Evolutionary conservation across 2,329 filamentous ascomycete genomes (phyloP).

Genomic region (Pestalotiopsis sp.): DNA sequence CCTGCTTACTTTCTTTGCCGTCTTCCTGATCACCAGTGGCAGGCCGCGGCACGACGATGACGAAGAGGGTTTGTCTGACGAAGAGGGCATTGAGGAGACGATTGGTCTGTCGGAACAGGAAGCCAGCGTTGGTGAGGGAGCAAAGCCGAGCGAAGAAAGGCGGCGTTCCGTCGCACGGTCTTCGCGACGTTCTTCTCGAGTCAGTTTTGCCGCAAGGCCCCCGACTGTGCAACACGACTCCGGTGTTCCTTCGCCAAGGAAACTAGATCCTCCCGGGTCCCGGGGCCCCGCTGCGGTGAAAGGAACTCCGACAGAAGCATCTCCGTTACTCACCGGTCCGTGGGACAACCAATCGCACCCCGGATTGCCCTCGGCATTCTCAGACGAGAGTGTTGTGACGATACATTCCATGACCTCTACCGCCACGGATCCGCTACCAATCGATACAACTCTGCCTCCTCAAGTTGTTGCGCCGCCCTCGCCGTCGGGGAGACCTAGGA

Average conservation of each 20-base stretch:
- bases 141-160: slow-evolving; percentile 18
- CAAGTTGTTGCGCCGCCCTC: slow-evolving; percentile 23
- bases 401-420: slow-evolving; percentile 30
- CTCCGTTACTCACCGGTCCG: slow-evolving; percentile 44
- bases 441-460: slow-evolving; percentile 21
- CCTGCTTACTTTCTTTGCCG: slow-evolving; percentile 88
- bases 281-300: slow-evolving; percentile 30
- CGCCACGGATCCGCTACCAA: slow-evolving; percentile 28
- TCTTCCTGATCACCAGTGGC: slow-evolving; percentile 95
- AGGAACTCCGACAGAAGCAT: slow-evolving; percentile 31
- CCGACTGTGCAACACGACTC: slow-evolving; percentile 34
- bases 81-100: slow-evolving; percentile 64
- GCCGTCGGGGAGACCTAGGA: slow-evolving; percentile 30
- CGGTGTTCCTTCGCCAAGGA: slow-evolving; percentile 38
- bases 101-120: slow-evolving; percentile 57
- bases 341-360: slow-evolving; percentile 40
- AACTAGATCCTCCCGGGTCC: slow-evolving; percentile 31
- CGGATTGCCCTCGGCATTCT: slow-evolving; percentile 35
- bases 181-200: slow-evolving; percentile 53
- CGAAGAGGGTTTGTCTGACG: slow-evolving; percentile 60
- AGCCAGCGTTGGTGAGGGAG: slow-evolving; percentile 31
- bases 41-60: slow-evolving; percentile 57
- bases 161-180: slow-evolving; percentile 12
- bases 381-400: slow-evolving; percentile 33
- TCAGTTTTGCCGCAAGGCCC: slow-evolving; percentile 45